Conservation (phyloP, 73 alveolate species). For the Paramecium tetraurelia region DNA sequence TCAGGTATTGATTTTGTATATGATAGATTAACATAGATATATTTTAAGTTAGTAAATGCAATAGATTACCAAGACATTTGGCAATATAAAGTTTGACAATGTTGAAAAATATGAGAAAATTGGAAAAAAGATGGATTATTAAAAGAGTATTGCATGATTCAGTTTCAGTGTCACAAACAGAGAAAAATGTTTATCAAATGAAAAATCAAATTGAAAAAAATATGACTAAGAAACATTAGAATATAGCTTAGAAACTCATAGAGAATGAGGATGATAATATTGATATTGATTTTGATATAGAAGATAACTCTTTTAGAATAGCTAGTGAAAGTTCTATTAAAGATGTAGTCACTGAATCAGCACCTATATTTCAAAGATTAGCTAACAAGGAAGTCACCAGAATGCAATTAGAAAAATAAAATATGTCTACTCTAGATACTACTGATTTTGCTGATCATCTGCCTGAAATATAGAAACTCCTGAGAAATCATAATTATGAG, state of each 20-base stretch:
- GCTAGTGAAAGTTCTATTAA: conserved; percentile 23
- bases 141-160: not conserved
- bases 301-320: not conserved
- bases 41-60: not conserved
- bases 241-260: not conserved
- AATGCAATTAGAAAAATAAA: not conserved
- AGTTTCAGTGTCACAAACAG: not conserved
- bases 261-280: not conserved
- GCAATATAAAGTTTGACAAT: conserved; percentile 3
- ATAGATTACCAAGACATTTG: conserved; percentile 12
- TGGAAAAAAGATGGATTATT: not conserved
- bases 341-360: not conserved
- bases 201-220: not conserved
- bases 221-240: not conserved
- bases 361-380: conserved; percentile 19
- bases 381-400: not conserved
- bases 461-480: not conserved
- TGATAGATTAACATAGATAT: not conserved
- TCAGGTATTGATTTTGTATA: conserved; percentile 41
- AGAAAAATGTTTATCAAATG: conserved; percentile 3
- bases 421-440: not conserved
- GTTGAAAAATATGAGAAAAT: conserved; percentile 15
- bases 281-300: not conserved
- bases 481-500: not conserved
- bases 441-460: conserved; percentile 29